Evolutionary conservation across 352 stramenopile genomes (phyloP), one percentile per base, ranked within the genome.

Genomic region (Globisporangium megalacanthum): DNA sequence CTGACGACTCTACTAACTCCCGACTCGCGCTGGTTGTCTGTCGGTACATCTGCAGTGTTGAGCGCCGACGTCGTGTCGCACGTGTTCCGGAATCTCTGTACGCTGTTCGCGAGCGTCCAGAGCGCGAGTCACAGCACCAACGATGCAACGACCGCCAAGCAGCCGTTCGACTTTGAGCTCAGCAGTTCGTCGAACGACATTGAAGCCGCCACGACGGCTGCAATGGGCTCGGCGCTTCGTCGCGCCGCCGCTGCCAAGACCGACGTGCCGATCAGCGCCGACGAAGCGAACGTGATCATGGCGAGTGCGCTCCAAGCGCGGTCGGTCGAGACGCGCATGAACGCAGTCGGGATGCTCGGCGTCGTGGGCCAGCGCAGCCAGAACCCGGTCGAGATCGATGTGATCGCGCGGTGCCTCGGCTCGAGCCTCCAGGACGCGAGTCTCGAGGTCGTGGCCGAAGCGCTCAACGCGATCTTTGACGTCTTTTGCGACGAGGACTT

Each of bases 381-480:
- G 33, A 78, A 73, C 59, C 47, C 58, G 13, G 51, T 55, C 10
- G 83, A 92, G 67, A 92, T 92, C 66, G 77, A 84, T 31, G 68
- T 86, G n/a, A 73, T 95, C 10, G 83, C 77, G 14, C 70, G 68
- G 17, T 86, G 81, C 58, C 57, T 95, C 29, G 57, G 74, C 46
- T 65, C 72, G 47, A 73, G 69, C 29, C 66, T 95, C 22, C 66
- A 75, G 41, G 86, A 95, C 61, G 60, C 70, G 49, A 88, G 75
- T 49, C 65, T 95, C 15, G 81, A 92, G 61, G 86, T 95, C 15
- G 83, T 93, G 17, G 76, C 80, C n/a, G 82, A 92, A 61, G 83
- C 83, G 4, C 66, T 95, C 25, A 93, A 95, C 64, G 83, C 86
- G 51, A 62, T 95, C 15, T 95, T 95, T 52, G 86, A 95, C 49